Conservation (phyloP, 352 stramenopile species). For the Phytopythium chamaehyphon region DNA sequence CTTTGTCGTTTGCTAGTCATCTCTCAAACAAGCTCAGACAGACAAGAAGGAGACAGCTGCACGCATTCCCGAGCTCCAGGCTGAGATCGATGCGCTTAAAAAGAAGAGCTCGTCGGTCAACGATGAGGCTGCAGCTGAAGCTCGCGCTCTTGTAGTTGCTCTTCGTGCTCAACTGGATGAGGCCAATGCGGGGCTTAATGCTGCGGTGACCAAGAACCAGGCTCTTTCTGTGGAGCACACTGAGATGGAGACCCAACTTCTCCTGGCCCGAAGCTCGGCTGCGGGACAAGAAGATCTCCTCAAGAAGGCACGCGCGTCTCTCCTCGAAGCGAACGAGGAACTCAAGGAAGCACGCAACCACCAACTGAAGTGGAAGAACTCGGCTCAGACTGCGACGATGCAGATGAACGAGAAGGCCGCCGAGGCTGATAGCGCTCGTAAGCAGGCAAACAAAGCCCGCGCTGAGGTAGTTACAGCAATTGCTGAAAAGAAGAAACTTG, state of each 20-base stretch:
- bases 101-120: constrained; percentile 32
- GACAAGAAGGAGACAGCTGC: constrained; percentile 39
- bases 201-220: constrained; percentile 34
- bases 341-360: constrained; percentile 68
- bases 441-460: constrained; percentile 53
- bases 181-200: constrained; percentile 26
- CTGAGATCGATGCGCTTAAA: constrained; percentile 42
- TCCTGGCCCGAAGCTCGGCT: constrained; percentile 31
- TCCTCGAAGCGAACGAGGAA: constrained; percentile 71
- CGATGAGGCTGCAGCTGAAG: constrained; percentile 22
- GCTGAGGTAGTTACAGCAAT: constrained; percentile 42
- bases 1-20: neutral
- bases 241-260: constrained; percentile 30
- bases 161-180: constrained; percentile 28
- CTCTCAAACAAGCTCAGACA: constrained; percentile 25
- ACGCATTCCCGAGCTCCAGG: constrained; percentile 42
- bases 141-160: constrained; percentile 24
- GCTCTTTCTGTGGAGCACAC: constrained; percentile 19
- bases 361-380: constrained; percentile 72
- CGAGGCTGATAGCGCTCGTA: constrained; percentile 59
- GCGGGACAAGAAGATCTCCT: constrained; percentile 59
- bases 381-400: constrained; percentile 51
- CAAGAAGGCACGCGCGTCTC: constrained; percentile 63
- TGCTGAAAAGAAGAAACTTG: constrained; percentile 41
- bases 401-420: constrained; percentile 61